These are phyloP conservation scores for cucumber (Cucumis sativus) DNA, from an alignment of 306 rosid genomes.

Conservation along the genomic window DNA sequence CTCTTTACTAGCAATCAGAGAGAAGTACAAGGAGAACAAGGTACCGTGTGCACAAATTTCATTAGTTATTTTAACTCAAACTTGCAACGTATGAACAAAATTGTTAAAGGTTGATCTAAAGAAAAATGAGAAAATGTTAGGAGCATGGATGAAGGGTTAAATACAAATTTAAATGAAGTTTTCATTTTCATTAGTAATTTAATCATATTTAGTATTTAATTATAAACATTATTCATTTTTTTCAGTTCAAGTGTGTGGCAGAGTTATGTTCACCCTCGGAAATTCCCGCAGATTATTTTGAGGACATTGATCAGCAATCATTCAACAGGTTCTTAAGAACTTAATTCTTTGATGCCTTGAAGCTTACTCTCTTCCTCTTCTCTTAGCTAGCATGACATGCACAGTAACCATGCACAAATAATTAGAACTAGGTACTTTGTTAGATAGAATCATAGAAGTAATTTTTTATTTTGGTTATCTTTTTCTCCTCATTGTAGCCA, in stretches of 20 bases:
- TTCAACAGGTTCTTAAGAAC: constrained; percentile 3
- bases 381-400: background rate
- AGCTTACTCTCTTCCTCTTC: background rate
- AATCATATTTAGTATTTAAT: background rate
- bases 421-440: background rate
- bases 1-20: constrained; percentile 19
- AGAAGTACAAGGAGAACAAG: constrained; percentile 25
- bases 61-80: background rate
- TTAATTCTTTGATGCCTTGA: background rate
- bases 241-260: constrained; percentile 25
- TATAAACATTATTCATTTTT: background rate
- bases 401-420: constrained; percentile 7
- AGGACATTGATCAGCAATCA: constrained; percentile 11
- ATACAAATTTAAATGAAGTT: too few species aligned
- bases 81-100: background rate
- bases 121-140: background rate
- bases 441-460: background rate
- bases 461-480: background rate
- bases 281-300: constrained; percentile 33
- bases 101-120: too few species aligned
- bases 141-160: background rate
- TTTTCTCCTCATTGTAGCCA: background rate
- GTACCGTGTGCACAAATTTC: constrained; percentile 10
- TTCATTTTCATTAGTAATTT: too few species aligned
- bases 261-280: constrained; percentile 12